These are phyloP conservation scores for Talaromyces piceae DNA, from an alignment of 2,329 filamentous ascomycete genomes.

Conservation along the genomic window DNA sequence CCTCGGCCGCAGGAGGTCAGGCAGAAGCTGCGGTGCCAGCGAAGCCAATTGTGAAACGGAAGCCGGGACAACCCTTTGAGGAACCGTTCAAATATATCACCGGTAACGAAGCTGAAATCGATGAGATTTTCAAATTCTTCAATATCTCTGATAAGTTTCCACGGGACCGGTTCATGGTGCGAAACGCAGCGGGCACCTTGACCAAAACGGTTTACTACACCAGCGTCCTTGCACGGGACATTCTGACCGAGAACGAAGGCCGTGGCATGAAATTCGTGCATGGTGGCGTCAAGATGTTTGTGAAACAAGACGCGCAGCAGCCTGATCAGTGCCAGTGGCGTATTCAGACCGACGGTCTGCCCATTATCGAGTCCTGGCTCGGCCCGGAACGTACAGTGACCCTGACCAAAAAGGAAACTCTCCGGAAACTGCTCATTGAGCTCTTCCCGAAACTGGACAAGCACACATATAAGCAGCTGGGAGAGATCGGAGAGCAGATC, in stretches of 20 bases:
- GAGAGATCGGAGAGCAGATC: constrained; percentile 80
- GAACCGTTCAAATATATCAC: constrained; percentile 92
- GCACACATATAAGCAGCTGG: constrained; percentile 65
- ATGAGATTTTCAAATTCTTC: constrained; percentile 77
- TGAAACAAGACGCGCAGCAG: constrained; percentile 89
- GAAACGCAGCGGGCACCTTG: constrained; percentile 80
- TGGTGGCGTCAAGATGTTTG: constrained; percentile 97
- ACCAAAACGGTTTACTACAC: constrained; percentile 97
- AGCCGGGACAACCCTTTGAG: constrained; percentile 53
- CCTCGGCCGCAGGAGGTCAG: constrained; percentile 17
- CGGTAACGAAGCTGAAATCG: constrained; percentile 65
- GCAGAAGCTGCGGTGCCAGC: constrained; percentile 8
- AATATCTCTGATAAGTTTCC: constrained; percentile 77
- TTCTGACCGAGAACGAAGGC: constrained; percentile 79
- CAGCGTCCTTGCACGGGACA: constrained; percentile 72
- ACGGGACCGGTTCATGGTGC: constrained; percentile 86
- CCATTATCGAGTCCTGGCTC: constrained; percentile 85
- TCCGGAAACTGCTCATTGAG: constrained; percentile 77
- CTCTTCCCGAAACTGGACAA: constrained; percentile 90
- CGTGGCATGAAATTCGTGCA: constrained; percentile 93
- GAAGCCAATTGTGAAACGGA: constrained; percentile 27
- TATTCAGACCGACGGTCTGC: constrained; percentile 89
- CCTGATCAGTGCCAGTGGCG: constrained; percentile 86
- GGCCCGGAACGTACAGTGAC: constrained; percentile 68
- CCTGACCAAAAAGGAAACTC: constrained; percentile 68